Evolutionary conservation across 768 basidiomycete species (phyloP).

Genomic region (Tricholomella constricta): DNA sequence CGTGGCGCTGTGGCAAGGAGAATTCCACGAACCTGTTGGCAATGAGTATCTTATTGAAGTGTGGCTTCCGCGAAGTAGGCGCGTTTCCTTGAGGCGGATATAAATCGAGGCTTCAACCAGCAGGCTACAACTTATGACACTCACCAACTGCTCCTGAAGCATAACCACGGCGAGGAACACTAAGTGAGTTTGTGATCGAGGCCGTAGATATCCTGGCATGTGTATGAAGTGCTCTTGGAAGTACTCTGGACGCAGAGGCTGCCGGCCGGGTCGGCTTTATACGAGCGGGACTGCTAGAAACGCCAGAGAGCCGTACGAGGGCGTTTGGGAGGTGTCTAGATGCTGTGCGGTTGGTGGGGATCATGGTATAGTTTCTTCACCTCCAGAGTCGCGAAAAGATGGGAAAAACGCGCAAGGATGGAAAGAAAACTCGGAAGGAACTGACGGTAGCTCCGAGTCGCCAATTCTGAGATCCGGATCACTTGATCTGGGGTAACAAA

Average conservation of each 20-base stretch:
- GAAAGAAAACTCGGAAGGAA: conserved; percentile 2
- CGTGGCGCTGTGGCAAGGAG: neutral
- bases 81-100: conserved; percentile 15
- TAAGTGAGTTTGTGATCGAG: neutral
- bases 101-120: neutral
- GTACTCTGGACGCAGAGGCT: neutral
- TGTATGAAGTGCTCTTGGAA: conserved; percentile 3
- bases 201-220: neutral
- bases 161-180: conserved; percentile 20
- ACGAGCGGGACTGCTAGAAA: conserved; percentile 2
- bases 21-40: conserved; percentile 69
- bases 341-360: conserved; percentile 39
- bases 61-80: conserved; percentile 38
- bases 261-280: conserved; percentile 4
- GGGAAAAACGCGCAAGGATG: neutral
- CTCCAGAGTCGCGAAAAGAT: neutral
- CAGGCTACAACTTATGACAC: neutral
- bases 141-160: conserved; percentile 32
- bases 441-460: neutral
- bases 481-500: conserved; percentile 15
- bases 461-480: conserved; percentile 16
- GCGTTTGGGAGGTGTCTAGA: conserved; percentile 28
- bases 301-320: conserved; percentile 16
- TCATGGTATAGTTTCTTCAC: conserved; percentile 24
- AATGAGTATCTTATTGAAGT: conserved; percentile 89